Conservation (phyloP, 805 yeast species). For the Zygosaccharomyces gambellarensis region DNA sequence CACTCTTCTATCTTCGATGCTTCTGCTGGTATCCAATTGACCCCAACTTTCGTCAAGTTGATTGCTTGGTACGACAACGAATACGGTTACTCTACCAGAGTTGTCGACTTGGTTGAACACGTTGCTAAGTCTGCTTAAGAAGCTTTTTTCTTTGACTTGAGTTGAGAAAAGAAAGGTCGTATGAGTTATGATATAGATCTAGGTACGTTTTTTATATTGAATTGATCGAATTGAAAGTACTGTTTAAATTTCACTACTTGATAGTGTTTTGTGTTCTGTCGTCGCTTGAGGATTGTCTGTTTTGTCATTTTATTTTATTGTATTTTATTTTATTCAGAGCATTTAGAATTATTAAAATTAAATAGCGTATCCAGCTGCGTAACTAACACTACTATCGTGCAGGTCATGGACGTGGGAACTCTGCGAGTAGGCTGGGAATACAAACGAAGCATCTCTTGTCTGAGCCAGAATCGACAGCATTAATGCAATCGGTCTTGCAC, state of each 20-base stretch:
- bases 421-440: constrained; percentile 80
- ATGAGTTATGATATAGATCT: constrained; percentile 7
- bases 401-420: constrained; percentile 49
- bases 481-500: constrained; percentile 74
- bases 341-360: background rate
- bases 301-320: background rate
- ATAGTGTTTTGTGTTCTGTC: background rate
- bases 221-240: background rate
- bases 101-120: constrained; percentile 63
- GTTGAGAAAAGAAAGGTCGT: background rate
- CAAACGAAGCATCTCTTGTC: constrained; percentile 34
- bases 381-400: constrained; percentile 81
- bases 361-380: constrained; percentile 68
- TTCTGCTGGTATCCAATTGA: constrained; percentile 63
- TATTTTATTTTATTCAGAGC: background rate
- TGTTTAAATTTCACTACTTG: background rate
- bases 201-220: constrained; percentile 1
- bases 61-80: constrained; percentile 73
- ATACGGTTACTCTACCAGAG: constrained; percentile 73
- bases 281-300: background rate
- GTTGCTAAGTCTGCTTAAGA: constrained; percentile 41
- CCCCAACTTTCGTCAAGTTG: constrained; percentile 66
- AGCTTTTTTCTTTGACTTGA: background rate
- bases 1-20: constrained; percentile 66
- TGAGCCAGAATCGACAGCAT: constrained; percentile 46